Percentiles rank a stretch among this genome's conserved stretches.
Evolutionary conservation across 2,329 filamentous ascomycete species (phyloP).

Genomic region (Lizonia empirigonia): DNA sequence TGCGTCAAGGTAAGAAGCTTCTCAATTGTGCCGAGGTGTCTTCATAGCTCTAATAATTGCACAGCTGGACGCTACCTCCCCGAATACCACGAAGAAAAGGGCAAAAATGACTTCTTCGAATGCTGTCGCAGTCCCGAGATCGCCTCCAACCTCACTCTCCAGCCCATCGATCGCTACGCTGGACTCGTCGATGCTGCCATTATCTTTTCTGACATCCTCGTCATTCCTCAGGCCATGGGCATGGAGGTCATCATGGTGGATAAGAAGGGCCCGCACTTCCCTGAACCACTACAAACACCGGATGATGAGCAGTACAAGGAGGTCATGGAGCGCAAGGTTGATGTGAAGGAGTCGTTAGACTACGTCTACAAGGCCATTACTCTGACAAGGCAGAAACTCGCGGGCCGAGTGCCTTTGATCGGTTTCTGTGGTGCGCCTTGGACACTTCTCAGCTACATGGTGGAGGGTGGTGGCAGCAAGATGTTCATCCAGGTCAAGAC

Average conservation of each 20-base stretch:
- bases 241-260: slow-evolving; percentile 99
- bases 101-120: slow-evolving; percentile 90
- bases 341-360: slow-evolving; percentile 81
- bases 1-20: slow-evolving; percentile 81
- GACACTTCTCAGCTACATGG: slow-evolving; percentile 98
- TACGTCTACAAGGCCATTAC: slow-evolving; percentile 98
- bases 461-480: slow-evolving; percentile 95
- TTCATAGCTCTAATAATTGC: slow-evolving; percentile 16
- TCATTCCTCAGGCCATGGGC: slow-evolving; percentile 96
- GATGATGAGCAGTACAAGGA: slow-evolving; percentile 81
- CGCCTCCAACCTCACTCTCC: slow-evolving; percentile 89
- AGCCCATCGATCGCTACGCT: slow-evolving; percentile 89
- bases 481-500: slow-evolving; percentile 93
- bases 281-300: slow-evolving; percentile 77
- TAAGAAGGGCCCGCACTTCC: slow-evolving; percentile 95
- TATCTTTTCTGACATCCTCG: slow-evolving; percentile 98
- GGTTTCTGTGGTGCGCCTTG: slow-evolving; percentile 97
- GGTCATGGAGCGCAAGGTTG: slow-evolving; percentile 77
- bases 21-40: neutral
- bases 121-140: slow-evolving; percentile 94
- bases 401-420: slow-evolving; percentile 87
- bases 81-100: slow-evolving; percentile 97
- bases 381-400: slow-evolving; percentile 83
- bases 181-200: slow-evolving; percentile 95
- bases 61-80: slow-evolving; percentile 93